Base-by-base conservation (phyloP, 2,329 filamentous ascomycete species). In the Davidsoniella australis region DNA sequence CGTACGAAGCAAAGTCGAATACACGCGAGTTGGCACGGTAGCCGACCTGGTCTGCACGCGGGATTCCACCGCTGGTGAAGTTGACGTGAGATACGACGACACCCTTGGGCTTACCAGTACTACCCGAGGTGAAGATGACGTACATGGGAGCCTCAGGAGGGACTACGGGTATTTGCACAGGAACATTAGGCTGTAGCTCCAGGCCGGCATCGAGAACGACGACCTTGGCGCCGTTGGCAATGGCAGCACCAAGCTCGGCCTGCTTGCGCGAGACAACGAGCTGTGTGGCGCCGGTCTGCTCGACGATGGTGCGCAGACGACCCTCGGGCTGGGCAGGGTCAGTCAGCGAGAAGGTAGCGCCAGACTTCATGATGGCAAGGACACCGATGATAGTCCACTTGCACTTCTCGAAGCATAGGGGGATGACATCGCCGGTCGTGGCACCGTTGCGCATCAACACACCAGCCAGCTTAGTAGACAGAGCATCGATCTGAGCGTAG, bases 81-180 rank as follows among this genome's bases (percentile, higher is more conserved):
- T 68, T 69, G 33, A 59, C 61, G 52, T 73, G 70, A 2, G 66
- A 65, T 50, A 71, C 63, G 42, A 78, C 66, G 3, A 79, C 75
- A 18, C 76, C 77, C 62, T 80, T 80, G 1, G 76, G 77, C 52
- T 69, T 71, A 5, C 77, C 76, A 0, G 77, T 80, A 52, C 74
- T 80, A 12, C 76, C 76, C 0, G 76, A 80, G 9, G 76, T 80
- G 58, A 79, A 80, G 57, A 80, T 77, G 56, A 79, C 72, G 53
- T 72, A 73, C 33, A 71, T 64, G 7, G 68, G 64, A 1, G 63
- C 60, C 4, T 59, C 58, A 2, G 67, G 55, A 2, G 77, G 60
- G n/a, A 71, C 65, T 0, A 51, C 45, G 0, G 66, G 65, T 1
- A 67, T 56, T 5, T 47, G 8, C 9, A 41, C 39, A 4, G 49